Conservation (phyloP, 768 basidiomycete species). For the Clathrus columnatus region DNA sequence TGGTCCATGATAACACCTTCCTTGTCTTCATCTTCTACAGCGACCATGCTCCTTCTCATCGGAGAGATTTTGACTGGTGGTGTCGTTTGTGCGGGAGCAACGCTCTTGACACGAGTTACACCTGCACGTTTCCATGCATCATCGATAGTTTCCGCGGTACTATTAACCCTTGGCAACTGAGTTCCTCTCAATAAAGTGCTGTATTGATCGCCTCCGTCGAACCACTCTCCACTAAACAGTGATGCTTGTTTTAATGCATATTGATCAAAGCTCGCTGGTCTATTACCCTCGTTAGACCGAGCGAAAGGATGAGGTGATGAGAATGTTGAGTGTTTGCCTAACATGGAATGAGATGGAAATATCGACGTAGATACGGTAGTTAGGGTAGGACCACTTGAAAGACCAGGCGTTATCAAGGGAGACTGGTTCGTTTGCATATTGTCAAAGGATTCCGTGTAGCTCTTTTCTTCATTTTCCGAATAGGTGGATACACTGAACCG, state of each 20-base stretch:
- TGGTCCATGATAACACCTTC: neutral
- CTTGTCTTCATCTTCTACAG: neutral
- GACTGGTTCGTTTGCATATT: neutral
- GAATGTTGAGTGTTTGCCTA: no score
- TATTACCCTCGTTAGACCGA: no score
- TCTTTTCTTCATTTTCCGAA: neutral
- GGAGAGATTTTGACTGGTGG: neutral
- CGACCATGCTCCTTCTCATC: neutral
- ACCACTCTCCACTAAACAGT: neutral
- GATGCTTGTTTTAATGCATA: neutral
- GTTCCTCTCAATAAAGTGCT: neutral
- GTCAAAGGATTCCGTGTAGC: neutral
- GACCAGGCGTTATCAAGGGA: neutral
- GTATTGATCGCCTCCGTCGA: no score
- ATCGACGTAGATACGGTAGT: neutral
- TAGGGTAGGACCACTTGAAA: neutral
- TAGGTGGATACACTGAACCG: neutral
- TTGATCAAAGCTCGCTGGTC: neutral
- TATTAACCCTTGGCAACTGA: neutral
- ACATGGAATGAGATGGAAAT: neutral
- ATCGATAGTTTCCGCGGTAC: neutral
- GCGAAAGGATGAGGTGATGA: no score
- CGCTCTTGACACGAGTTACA: conserved; percentile 5
- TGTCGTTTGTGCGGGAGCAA: conserved; percentile 7
- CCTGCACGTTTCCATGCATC: conserved; percentile 1